Evolutionary conservation across 2,329 filamentous ascomycete species (phyloP).

Genomic region (Diaporthe ilicicola): DNA sequence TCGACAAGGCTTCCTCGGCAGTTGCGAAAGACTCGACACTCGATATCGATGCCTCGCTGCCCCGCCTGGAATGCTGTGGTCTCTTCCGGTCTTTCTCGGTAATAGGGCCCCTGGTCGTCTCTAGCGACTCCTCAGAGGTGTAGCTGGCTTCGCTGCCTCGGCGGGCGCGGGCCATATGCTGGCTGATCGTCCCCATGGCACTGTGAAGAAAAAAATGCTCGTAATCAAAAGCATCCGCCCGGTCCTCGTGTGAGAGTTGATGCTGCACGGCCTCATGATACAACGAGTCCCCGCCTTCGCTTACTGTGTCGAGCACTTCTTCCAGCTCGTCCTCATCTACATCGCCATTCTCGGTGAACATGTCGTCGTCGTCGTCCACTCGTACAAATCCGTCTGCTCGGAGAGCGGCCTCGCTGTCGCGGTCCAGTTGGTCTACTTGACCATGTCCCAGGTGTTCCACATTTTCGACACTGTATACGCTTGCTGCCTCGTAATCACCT

Average conservation of each 20-base stretch:
- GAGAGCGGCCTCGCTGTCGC: constrained; percentile 40
- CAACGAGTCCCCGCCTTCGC: constrained; percentile 70
- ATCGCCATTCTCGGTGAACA: constrained; percentile 50
- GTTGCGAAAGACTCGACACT: constrained; percentile 66
- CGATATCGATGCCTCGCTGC: constrained; percentile 59
- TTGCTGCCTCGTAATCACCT: constrained; percentile 41
- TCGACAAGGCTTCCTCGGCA: constrained; percentile 58
- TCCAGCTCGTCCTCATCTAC: constrained; percentile 40
- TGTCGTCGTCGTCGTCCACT: constrained; percentile 48
- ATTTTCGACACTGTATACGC: constrained; percentile 41
- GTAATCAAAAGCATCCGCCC: constrained; percentile 95
- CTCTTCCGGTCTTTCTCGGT: constrained; percentile 31
- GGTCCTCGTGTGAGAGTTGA: constrained; percentile 84
- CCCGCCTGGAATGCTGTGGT: constrained; percentile 42
- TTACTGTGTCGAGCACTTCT: constrained; percentile 52
- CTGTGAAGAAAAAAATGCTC: constrained; percentile 96
- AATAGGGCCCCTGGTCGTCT: constrained; percentile 64
- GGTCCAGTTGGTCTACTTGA: constrained; percentile 37
- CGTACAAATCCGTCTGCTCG: constrained; percentile 36
- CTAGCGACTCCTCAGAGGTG: constrained; percentile 67
- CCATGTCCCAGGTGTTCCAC: constrained; percentile 36
- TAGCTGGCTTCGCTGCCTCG: constrained; percentile 61
- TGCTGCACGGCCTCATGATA: constrained; percentile 69
- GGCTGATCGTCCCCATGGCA: constrained; percentile 81
- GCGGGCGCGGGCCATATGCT: constrained; percentile 52